Evolutionary conservation across 177 flowering plant genomes (phyloP).

Genomic region (Vitis hybrid): DNA sequence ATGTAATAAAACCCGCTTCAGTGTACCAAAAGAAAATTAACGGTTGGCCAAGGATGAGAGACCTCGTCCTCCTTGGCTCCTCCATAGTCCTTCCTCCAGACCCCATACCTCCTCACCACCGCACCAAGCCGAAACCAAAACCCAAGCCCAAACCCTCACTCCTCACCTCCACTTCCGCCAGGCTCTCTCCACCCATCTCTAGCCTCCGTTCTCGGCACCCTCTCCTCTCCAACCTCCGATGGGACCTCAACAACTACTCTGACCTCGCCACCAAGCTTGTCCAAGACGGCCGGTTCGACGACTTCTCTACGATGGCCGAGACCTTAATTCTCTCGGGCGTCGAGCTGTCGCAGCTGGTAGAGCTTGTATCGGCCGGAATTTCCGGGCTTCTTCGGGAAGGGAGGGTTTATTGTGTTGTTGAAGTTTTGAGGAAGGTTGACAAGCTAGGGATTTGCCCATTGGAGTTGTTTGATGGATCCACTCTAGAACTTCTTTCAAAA

Average conservation of each 20-base stretch:
- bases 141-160: slow-evolving; percentile 14
- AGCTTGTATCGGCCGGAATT: slow-evolving; percentile 45
- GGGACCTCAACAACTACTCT: slow-evolving; percentile 39
- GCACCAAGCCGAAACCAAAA: slow-evolving; percentile 12
- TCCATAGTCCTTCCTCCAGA: slow-evolving; percentile 26
- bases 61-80: slow-evolving; percentile 40
- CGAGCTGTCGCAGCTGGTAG: slow-evolving; percentile 25
- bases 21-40: slow-evolving; percentile 3
- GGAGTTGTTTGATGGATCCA: slow-evolving; percentile 43
- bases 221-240: slow-evolving; percentile 20
- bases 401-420: slow-evolving; percentile 30
- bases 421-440: slow-evolving; percentile 34
- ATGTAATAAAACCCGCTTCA: not conserved
- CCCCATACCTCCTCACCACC: slow-evolving; percentile 16
- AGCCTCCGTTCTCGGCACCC: slow-evolving; percentile 19
- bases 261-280: slow-evolving; percentile 64
- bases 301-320: slow-evolving; percentile 53
- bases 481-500: slow-evolving; percentile 25
- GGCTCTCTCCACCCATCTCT: slow-evolving; percentile 14
- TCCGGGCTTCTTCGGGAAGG: slow-evolving; percentile 32
- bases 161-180: slow-evolving; percentile 20
- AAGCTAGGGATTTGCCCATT: slow-evolving; percentile 48
- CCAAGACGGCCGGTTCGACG: slow-evolving; percentile 51
- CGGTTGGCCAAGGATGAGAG: slow-evolving; percentile 51
- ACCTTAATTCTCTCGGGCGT: slow-evolving; percentile 36